Base-by-base conservation (phyloP, 2,329 filamentous ascomycete species). In the Xylaria sp. region DNA sequence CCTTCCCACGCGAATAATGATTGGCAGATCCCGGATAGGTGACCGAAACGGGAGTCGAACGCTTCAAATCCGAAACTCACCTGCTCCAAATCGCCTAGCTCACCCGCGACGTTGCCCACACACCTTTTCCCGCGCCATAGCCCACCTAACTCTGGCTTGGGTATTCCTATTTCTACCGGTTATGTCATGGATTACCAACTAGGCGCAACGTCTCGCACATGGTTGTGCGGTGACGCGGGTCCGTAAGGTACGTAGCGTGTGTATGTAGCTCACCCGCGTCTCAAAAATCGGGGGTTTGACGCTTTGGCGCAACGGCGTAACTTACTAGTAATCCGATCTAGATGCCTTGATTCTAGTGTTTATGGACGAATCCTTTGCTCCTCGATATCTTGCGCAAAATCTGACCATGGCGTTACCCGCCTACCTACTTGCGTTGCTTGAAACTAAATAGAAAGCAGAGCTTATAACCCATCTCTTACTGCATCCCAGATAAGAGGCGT, bases 71-170 rank as follows among this genome's bases (percentile, higher is more conserved):
- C 28, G 28, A 38, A 14, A 46, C 45, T 46, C 51, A 63, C 56
- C 61, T 63, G 51, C 57, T 60, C 11, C n/a, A 60, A 56, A 28
- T 53, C 23, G 46, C 56, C 60, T 60, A 63, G 50, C 35, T 45
- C 40, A 15, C 11, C 25, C 37, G 21, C 52, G 28, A 15, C 25
- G 35, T 45, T 35, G 4, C 28, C 28, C 28, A 31, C 28, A 31
- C 28, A 4, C 28, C n/a, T n/a, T n/a, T 31, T 31, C 9, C 28
- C 28, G 28, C 28, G 28, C 28, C 28, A 31, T 5, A 31, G n/a
- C n/a, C n/a, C n/a, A n/a, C n/a, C n/a, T n/a, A n/a, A n/a, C n/a
- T n/a, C n/a, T n/a, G n/a, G n/a, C n/a, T n/a, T n/a, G n/a, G n/a
- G n/a, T n/a, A n/a, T n/a, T n/a, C n/a, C n/a, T n/a, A 5, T 31